These are phyloP conservation scores for Alternaria incomplexa DNA, from an alignment of 2,329 filamentous ascomycete species.

Conservation along the genomic window DNA sequence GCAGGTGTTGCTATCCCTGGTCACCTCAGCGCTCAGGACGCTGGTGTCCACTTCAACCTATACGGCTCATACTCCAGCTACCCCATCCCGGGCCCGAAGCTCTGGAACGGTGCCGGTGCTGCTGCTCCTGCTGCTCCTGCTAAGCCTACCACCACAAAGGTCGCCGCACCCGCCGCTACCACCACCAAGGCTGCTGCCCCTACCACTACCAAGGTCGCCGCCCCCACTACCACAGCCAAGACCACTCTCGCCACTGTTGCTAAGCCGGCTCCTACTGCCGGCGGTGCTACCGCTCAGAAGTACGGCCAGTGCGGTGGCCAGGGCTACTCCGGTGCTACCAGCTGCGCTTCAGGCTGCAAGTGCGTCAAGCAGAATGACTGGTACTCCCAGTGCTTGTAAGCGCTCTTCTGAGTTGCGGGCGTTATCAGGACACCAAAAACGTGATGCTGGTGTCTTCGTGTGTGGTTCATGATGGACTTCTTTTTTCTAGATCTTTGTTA, in stretches of 20 bases:
- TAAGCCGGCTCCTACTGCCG: slow-evolving; percentile 21
- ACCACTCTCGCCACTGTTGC: slow-evolving; percentile 32
- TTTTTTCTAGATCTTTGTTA: slow-evolving; percentile 5
- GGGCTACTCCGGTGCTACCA: slow-evolving; percentile 49
- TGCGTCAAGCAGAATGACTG: slow-evolving; percentile 53
- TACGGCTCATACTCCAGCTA: slow-evolving; percentile 48
- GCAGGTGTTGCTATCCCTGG: slow-evolving; percentile 56
- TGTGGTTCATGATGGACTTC: not conserved
- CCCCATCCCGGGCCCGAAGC: slow-evolving; percentile 40
- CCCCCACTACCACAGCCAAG: slow-evolving; percentile 17
- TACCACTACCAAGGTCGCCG: not conserved
- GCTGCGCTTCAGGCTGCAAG: slow-evolving; percentile 48
- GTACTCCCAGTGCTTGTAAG: slow-evolving; percentile 55
- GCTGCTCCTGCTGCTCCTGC: slow-evolving; percentile 10
- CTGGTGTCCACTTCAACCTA: slow-evolving; percentile 52
- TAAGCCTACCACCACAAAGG: slow-evolving; percentile 14
- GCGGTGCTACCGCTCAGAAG: slow-evolving; percentile 29
- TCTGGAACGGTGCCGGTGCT: slow-evolving; percentile 41
- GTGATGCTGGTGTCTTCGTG: not conserved
- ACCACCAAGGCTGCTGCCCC: slow-evolving; percentile 12
- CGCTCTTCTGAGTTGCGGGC: not conserved
- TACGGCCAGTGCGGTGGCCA: slow-evolving; percentile 57
- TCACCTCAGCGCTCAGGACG: slow-evolving; percentile 48
- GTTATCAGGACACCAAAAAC: not conserved
- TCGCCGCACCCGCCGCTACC: slow-evolving; percentile 15